Percentiles rank a stretch among this genome's conserved stretches.
Conservation (phyloP, 371 early-diverging fungal species). For the Paraphysoderma sedebokerense region DNA sequence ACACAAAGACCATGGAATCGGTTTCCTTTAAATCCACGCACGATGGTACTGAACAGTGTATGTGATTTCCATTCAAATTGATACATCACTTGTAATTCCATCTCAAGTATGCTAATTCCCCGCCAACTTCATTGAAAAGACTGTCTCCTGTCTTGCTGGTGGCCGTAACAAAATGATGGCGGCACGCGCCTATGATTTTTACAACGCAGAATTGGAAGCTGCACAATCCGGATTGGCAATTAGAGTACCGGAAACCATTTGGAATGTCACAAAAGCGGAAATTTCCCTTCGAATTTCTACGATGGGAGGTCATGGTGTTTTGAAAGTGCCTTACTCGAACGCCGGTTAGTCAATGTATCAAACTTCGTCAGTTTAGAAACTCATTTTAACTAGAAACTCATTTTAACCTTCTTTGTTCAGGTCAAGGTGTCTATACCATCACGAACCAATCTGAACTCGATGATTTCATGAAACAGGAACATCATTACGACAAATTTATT, state of each 20-base stretch:
- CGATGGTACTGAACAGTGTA: conserved; percentile 62
- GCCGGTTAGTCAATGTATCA: conserved; percentile 35
- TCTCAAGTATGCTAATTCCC: neutral
- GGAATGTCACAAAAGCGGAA: conserved; percentile 69
- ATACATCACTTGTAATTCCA: no score
- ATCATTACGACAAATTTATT: conserved; percentile 87
- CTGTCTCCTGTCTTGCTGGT: conserved; percentile 78
- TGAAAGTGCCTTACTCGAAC: conserved; percentile 86
- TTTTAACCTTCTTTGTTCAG: conserved; percentile 8
- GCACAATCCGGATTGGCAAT: conserved; percentile 46
- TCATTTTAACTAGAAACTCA: neutral
- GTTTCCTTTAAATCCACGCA: conserved; percentile 62
- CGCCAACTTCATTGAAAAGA: conserved; percentile 15
- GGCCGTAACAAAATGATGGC: conserved; percentile 94
- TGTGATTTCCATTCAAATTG: no score
- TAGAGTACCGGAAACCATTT: conserved; percentile 79
- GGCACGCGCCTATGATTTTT: conserved; percentile 78
- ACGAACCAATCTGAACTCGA: conserved; percentile 58
- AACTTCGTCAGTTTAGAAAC: no score
- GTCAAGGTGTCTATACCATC: conserved; percentile 87
- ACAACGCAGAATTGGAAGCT: conserved; percentile 56
- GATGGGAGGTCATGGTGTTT: conserved; percentile 82
- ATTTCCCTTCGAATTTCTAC: conserved; percentile 71
- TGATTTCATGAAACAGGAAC: conserved; percentile 56
- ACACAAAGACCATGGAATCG: conserved; percentile 89